Conservation (phyloP, 2,329 filamentous ascomycete species). For the Fusarium sp. region DNA sequence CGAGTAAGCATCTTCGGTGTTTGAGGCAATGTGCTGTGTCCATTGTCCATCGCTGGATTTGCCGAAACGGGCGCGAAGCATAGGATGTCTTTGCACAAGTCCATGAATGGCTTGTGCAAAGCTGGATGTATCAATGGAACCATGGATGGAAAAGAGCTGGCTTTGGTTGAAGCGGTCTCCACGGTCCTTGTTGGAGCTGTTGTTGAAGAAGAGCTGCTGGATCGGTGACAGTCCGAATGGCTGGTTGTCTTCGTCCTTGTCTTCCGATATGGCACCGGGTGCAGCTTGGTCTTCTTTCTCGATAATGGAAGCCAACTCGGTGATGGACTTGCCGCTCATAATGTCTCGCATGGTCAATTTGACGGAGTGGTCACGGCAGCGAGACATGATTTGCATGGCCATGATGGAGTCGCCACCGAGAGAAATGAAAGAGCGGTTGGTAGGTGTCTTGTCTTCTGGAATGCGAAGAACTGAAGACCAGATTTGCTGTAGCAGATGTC, state of each 20-base stretch:
- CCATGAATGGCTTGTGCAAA: constrained; percentile 41
- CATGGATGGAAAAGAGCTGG: constrained; percentile 52
- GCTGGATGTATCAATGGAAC: constrained; percentile 4
- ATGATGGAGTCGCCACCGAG: constrained; percentile 59
- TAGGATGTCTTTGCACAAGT: constrained; percentile 50
- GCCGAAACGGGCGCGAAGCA: constrained; percentile 53
- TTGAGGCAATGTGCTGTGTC: constrained; percentile 42
- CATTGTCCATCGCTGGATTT: constrained; percentile 20
- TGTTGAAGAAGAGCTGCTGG: constrained; percentile 57
- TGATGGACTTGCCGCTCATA: constrained; percentile 47
- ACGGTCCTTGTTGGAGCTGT: constrained; percentile 29
- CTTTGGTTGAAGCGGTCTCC: constrained; percentile 60
- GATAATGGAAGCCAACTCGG: constrained; percentile 36
- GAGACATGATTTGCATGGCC: constrained; percentile 58
- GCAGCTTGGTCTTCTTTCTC: background rate
- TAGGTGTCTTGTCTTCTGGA: constrained; percentile 44
- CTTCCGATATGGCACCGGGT: background rate
- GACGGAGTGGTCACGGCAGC: constrained; percentile 48
- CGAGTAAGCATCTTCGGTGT: constrained; percentile 31
- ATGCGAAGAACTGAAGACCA: constrained; percentile 58
- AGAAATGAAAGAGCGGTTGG: constrained; percentile 52
- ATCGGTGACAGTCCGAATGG: constrained; percentile 57
- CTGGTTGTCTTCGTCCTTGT: background rate
- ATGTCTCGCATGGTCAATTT: constrained; percentile 50
- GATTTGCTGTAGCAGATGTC: constrained; percentile 42